phyloP scores from a whole-genome alignment of 1,284 basidiomycete species.

The Vanrija pseudolonga region DNA sequence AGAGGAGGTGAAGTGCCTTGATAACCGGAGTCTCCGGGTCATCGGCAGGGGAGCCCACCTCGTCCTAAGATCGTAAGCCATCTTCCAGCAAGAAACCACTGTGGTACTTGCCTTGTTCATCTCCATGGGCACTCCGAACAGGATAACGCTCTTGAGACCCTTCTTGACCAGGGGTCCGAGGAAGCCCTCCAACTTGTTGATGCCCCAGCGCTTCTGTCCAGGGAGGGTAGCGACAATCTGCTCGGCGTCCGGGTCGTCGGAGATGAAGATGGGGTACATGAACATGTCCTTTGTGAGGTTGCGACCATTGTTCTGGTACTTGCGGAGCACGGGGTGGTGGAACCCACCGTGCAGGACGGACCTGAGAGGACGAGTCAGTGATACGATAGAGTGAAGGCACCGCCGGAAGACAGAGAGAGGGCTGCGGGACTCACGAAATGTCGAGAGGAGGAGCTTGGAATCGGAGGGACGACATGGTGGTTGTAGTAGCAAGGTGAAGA shows the following conservation, averaged over 20 bases:
- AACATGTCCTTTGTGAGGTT: conserved; percentile 83
- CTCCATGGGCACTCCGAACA: conserved; percentile 90
- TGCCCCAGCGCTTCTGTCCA: conserved; percentile 87
- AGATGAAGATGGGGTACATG: conserved; percentile 97
- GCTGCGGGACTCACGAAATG: conserved; percentile 25
- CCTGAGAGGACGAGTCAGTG: conserved; percentile 33
- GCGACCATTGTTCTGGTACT: conserved; percentile 70
- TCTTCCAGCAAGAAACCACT: not conserved
- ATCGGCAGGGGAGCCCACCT: conserved; percentile 79
- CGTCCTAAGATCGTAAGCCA: conserved; percentile 59
- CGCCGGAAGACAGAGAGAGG: no score
- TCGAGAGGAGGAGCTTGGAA: conserved; percentile 32
- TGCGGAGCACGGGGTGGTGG: conserved; percentile 78
- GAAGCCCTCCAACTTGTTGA: conserved; percentile 86
- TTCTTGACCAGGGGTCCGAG: conserved; percentile 82
- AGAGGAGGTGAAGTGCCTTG: conserved; percentile 74
- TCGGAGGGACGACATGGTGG: not conserved
- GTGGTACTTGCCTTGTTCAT: conserved; percentile 66
- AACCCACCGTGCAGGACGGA: conserved; percentile 90
- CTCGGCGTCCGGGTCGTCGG: conserved; percentile 80
- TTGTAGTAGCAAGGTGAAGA: no score
- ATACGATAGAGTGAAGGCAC: no score
- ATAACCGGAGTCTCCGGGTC: conserved; percentile 90
- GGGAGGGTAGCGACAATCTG: conserved; percentile 73
- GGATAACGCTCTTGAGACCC: conserved; percentile 84